phyloP scores from a whole-genome alignment of 108 stramenopile genomes.

The Cyclostephanos tholiformis region DNA sequence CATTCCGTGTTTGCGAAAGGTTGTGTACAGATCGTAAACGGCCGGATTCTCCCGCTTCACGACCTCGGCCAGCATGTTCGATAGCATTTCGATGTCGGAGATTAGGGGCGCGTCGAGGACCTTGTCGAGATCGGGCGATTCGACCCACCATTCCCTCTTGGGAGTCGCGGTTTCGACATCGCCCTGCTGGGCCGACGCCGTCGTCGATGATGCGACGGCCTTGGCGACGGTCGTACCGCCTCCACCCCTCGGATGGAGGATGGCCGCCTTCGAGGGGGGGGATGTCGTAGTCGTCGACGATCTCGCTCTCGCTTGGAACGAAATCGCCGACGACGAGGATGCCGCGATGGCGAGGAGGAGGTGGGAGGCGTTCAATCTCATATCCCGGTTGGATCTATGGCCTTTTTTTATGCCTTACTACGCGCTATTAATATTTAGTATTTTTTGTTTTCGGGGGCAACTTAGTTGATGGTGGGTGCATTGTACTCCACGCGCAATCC shows the following conservation, averaged over 20 bases:
- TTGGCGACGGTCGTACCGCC: not conserved
- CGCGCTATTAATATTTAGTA: too few relatives aligned
- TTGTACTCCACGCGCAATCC: too few relatives aligned
- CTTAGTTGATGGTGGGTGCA: too few relatives aligned
- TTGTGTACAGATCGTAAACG: constrained; percentile 67
- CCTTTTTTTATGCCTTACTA: too few relatives aligned
- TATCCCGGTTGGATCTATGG: too few relatives aligned
- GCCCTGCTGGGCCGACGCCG: not conserved
- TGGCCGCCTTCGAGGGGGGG: not conserved
- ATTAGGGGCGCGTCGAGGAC: constrained; percentile 47
- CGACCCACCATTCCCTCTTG: constrained; percentile 3
- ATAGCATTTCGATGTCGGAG: constrained; percentile 74
- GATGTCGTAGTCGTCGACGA: not conserved
- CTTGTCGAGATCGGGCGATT: constrained; percentile 26
- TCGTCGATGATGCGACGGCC: not conserved
- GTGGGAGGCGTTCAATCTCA: constrained; percentile 30
- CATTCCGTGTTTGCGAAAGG: constrained; percentile 67
- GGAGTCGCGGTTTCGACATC: not conserved
- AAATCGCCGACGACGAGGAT: not conserved
- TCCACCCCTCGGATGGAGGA: not conserved
- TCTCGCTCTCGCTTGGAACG: not conserved
- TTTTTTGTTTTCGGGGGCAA: too few relatives aligned
- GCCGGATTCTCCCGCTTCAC: constrained; percentile 66
- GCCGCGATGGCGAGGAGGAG: constrained; percentile 4
- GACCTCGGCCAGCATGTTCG: constrained; percentile 69